These are phyloP conservation scores for Pythium insidiosum DNA, from an alignment of 352 stramenopile species.

Conservation along the genomic window DNA sequence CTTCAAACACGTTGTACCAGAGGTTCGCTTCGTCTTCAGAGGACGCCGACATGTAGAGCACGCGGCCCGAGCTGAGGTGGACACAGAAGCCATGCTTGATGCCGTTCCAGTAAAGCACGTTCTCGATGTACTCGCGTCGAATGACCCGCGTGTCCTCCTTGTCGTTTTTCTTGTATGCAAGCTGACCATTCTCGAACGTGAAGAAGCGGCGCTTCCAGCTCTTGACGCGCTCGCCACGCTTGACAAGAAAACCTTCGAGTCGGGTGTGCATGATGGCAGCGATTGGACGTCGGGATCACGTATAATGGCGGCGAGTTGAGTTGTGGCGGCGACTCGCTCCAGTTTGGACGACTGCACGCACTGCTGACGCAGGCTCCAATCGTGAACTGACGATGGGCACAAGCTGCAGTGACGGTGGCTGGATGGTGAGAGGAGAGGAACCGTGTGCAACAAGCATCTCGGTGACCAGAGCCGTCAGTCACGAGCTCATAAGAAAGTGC, in stretches of 20 bases:
- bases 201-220: conserved; percentile 68
- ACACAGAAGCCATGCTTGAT: conserved; percentile 51
- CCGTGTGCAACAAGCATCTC: too few relatives aligned
- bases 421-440: too few relatives aligned
- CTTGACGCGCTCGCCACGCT: conserved; percentile 52
- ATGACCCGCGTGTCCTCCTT: conserved; percentile 29
- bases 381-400: too few relatives aligned
- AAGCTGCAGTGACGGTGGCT: too few relatives aligned
- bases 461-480: too few relatives aligned
- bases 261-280: conserved; percentile 8
- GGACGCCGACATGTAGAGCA: conserved; percentile 38
- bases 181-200: conserved; percentile 47
- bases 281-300: background rate
- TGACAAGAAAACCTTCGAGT: conserved; percentile 44
- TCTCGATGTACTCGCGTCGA: conserved; percentile 39
- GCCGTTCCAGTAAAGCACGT: conserved; percentile 56
- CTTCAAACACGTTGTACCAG: conserved; percentile 51
- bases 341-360: too few relatives aligned
- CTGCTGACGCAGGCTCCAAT: too few relatives aligned
- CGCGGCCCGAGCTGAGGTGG: conserved; percentile 36
- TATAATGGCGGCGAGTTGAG: too few relatives aligned
- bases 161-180: conserved; percentile 54
- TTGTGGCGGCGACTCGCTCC: too few relatives aligned
- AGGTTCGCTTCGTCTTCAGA: conserved; percentile 38
- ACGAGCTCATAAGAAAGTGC: too few relatives aligned